Conservation (phyloP, 805 yeast species). For the Metschnikowia cerradonensis region DNA sequence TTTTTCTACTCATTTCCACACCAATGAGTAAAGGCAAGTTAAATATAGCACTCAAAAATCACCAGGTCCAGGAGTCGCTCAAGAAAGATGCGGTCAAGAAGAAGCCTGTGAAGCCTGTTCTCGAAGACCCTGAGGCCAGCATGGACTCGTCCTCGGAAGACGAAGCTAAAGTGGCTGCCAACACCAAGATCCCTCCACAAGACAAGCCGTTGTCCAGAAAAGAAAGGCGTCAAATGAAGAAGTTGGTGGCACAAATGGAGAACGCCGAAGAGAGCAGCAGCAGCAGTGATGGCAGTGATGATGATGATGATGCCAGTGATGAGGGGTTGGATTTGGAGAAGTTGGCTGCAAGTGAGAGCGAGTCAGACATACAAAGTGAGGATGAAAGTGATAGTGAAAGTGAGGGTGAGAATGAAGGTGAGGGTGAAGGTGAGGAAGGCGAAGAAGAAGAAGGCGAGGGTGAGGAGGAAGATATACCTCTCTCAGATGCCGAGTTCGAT, state of each 20-base stretch:
- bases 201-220: slow-evolving; percentile 50
- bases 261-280: slow-evolving; percentile 36
- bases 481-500: slow-evolving; percentile 88
- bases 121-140: slow-evolving; percentile 10
- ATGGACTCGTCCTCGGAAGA: slow-evolving; percentile 16
- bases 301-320: slow-evolving; percentile 50
- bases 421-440: slow-evolving; percentile 11
- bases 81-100: slow-evolving; percentile 1
- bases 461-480: slow-evolving; percentile 78
- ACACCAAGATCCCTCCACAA: slow-evolving; percentile 15
- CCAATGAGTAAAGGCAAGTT: slow-evolving; percentile 19
- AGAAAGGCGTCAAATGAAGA: slow-evolving; percentile 58
- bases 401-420: slow-evolving; percentile 5
- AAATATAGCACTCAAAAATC: slow-evolving; percentile 17
- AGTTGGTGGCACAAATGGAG: slow-evolving; percentile 33
- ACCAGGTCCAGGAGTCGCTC: slow-evolving; percentile 12
- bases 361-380: slow-evolving; percentile 25
- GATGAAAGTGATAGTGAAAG: slow-evolving; percentile 19
- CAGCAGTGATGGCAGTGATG: slow-evolving; percentile 32
- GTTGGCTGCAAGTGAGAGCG: not conserved
- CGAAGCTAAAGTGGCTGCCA: slow-evolving; percentile 23
- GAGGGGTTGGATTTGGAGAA: slow-evolving; percentile 37
- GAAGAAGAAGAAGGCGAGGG: not conserved
- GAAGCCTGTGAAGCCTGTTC: slow-evolving; percentile 14
- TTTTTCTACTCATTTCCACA: slow-evolving; percentile 4